Evolutionary conservation across 306 rosid genomes (phyloP), one percentile per base, ranked within the genome.

Genomic region (Dalbergia cultrata): DNA sequence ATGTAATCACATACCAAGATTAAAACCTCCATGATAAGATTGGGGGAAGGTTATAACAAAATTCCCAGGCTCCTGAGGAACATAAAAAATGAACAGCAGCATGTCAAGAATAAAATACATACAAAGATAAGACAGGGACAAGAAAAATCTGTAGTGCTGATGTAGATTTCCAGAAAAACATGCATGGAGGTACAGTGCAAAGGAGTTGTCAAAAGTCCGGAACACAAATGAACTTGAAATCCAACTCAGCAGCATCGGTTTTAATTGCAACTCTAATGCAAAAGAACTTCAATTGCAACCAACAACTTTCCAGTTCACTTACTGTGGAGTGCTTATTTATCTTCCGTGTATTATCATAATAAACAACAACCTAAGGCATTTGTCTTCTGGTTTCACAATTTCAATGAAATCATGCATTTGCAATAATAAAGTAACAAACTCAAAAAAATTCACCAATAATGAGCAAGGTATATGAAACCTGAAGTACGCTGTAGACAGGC

Each of bases 11-110:
- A 59, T 87, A 95, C 99, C 99, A 72, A 95, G 97, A 85, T 95
- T 95, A 74, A 95, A 95, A 82, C 99, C 99, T 78, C 99, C 99
- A 76, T 95, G 99, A 88, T 89, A 95, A 70, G 99, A 93, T 79
- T 90, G 83, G 73, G 99, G 99, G 86, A 95, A 95, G 89, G 99
- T 95, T 80, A 95, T 92, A 71, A 95, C 97, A 80, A 95, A 95
- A 89, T 93, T 95, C 72, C 99, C 99, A 70, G 97, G 97, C 88
- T 95, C 99, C 99, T 95, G 90, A 70, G 9, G 69, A 81, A 66
- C 58, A 80, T 70, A 53, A 87, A 87, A 77, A 76, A 78, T 34
- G 13, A 74, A 80, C 79, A 79, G 74, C 53, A 79, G 44, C 60
- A 68, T 14, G 41, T 72, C 72, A 81, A 62, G 45, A 19, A 54